Evolutionary conservation across 1,284 basidiomycete species (phyloP), one percentile per base, ranked within the genome.

Genomic region (Fomitopsis schrenkii): DNA sequence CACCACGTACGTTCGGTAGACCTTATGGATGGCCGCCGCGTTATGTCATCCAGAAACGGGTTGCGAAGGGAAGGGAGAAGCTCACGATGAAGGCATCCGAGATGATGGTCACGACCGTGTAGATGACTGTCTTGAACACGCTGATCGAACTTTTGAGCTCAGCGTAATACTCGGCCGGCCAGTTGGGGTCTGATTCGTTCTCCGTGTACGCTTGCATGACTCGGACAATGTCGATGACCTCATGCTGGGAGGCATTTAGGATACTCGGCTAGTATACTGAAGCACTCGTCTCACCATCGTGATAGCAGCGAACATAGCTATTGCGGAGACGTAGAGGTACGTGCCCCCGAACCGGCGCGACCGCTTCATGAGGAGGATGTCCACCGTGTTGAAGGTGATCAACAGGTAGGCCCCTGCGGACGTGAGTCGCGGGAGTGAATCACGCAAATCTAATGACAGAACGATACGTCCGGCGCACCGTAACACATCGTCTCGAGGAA

Each of bases 41-140:
- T 30, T 9, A 30, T 3, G 28, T 22, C 45, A 30, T 12, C 12
- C 8, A 48, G 44, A 19, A 46, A 8, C 26, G 22, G 8, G 30
- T 33, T 33, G 8, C 30, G 5, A 33, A 33, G 28, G 28, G 19
- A 5, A 12, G 12, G 5, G 2, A 54, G n/a, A 17, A 6, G 33
- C 52, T 54, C 30, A 54, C 52, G n/a, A 54, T 54, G 19, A 54
- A 54, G 19, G 52, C 52, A n/a, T 54, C 52, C 12, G 52, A 54
- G 30, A 35, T 15, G 15, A 54, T 40, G n/a, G 52, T 54, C 30
- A 54, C 52, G 8, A 8, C 36, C 30, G 52, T 54, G 14, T 54
- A 54, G 14, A 54, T 30, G 33, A 15, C 3, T 10, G 52, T 54
- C 30, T 54, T 54, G 52, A 33, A 54, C 12, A 54, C 33, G 15